Evolutionary conservation across 1,284 basidiomycete species (phyloP), one percentile per base, ranked within the genome.

Genomic region (Rhodotorula sp.): DNA sequence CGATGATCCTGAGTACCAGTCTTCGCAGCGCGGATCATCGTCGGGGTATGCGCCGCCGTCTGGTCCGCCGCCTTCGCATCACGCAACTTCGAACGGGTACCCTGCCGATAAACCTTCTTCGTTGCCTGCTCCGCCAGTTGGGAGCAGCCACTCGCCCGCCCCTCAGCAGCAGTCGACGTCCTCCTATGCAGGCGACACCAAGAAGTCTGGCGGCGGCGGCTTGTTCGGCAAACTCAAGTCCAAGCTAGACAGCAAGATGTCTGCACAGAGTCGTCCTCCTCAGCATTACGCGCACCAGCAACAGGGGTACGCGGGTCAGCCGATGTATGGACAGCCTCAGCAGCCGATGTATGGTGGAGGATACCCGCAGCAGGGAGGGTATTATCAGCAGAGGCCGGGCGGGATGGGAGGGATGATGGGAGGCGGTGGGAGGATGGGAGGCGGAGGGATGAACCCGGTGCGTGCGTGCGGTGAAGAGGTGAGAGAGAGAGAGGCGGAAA

Each of bases 1-100:
- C 34, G 79, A 80, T 62, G 79, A 72, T 56, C 66, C 65, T n/a
- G 62, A 71, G 2, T 68, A 65, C 56, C 69, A 71, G 50, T 20
- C 22, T 10, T 44, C 28, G 18, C 51, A 44, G 15, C 24, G 51
- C 51, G 30, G 22, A n/a, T 24, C 20, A 15, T 28, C 30, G 9
- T 40, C 28, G 22, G 10, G 26, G 2, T 72, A 47, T 48, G 68
- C 67, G 2, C 71, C 71, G 11, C 68, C 71, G 18, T 40, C 71
- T 4, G 71, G 71, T 9, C 68, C 68, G 18, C 71, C 71, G 6
- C 71, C 71, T 1, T 62, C 71, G 11, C 58, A 59, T 11, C 28
- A 26, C 15, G 20, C 44, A n/a, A 11, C 2, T 30, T 24, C 52
- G 28, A 61, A 40, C 8, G 24, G 44, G 9, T 64, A 51, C 30